Conservation (phyloP, 2,329 filamentous ascomycete genomes). For the Fonsecaea nubica region DNA sequence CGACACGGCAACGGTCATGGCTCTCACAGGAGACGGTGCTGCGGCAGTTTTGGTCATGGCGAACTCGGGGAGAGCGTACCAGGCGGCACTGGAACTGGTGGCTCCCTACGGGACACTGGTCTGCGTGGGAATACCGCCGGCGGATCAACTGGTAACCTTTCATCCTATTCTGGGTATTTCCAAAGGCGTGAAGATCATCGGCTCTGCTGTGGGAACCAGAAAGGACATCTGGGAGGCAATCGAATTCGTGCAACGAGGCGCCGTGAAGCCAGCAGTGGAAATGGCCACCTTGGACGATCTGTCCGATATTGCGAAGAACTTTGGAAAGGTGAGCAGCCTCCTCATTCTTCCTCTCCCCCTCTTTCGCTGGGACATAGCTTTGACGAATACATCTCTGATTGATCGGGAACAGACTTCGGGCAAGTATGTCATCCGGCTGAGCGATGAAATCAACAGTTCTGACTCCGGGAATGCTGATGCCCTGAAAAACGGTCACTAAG, state of each 20-base stretch:
- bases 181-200: slow-evolving; percentile 35
- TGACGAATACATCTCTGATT: background rate
- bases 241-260: slow-evolving; percentile 36
- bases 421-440: slow-evolving; percentile 28
- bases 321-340: slow-evolving; percentile 28
- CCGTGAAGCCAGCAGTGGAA: slow-evolving; percentile 39
- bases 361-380: background rate
- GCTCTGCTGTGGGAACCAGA: slow-evolving; percentile 35
- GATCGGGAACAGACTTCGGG: slow-evolving; percentile 18
- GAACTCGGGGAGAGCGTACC: slow-evolving; percentile 30
- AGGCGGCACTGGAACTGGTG: slow-evolving; percentile 43
- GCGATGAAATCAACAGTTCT: slow-evolving; percentile 12
- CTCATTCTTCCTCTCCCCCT: background rate
- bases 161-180: slow-evolving; percentile 26
- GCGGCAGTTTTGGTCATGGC: slow-evolving; percentile 33
- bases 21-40: slow-evolving; percentile 33
- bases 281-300: slow-evolving; percentile 35
- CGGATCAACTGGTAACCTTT: slow-evolving; percentile 20
- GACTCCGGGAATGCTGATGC: background rate
- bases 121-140: slow-evolving; percentile 46
- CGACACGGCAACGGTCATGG: slow-evolving; percentile 24
- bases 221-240: slow-evolving; percentile 36
- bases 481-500: background rate
- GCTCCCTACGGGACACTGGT: slow-evolving; percentile 51
- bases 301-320: slow-evolving; percentile 27